Percentiles rank a stretch among this genome's conserved stretches.
Evolutionary conservation across 2,329 filamentous ascomycete genomes (phyloP).

Genomic region (Clonostachys solani): DNA sequence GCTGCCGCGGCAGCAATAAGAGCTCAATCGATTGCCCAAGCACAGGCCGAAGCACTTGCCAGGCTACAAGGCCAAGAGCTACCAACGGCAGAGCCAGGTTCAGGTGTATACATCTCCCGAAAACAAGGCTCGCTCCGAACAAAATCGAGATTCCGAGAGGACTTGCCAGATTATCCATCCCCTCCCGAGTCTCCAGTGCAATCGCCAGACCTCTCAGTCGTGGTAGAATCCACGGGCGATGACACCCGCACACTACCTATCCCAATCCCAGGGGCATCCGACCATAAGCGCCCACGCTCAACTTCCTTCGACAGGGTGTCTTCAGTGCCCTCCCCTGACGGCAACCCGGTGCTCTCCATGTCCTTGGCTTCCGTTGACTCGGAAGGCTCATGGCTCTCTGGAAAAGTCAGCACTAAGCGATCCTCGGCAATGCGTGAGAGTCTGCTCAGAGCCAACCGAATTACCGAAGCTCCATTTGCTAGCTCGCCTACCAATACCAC

Average conservation of each 20-base stretch:
- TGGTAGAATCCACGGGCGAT: constrained; percentile 17
- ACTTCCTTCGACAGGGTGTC: constrained; percentile 14
- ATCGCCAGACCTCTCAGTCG: constrained; percentile 32
- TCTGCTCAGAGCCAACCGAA: constrained; percentile 21
- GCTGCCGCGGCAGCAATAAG: constrained; percentile 5
- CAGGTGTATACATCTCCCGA: constrained; percentile 18
- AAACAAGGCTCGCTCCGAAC: constrained; percentile 58
- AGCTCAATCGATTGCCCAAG: constrained; percentile 17
- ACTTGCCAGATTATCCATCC: constrained; percentile 85
- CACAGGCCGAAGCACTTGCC: constrained; percentile 25
- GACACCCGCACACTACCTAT: constrained; percentile 12
- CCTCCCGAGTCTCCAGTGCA: constrained; percentile 78
- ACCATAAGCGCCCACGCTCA: constrained; percentile 5
- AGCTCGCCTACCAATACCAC: constrained; percentile 33
- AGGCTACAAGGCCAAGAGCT: constrained; percentile 25
- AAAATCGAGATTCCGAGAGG: constrained; percentile 87
- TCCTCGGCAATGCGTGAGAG: constrained; percentile 40
- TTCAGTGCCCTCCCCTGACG: constrained; percentile 43
- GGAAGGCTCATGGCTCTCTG: constrained; percentile 93
- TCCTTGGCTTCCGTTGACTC: constrained; percentile 94
- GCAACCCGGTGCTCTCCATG: constrained; percentile 62
- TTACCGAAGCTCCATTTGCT: constrained; percentile 25
- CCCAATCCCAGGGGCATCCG: constrained; percentile 15
- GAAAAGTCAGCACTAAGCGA: constrained; percentile 51
- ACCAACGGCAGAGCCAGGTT: constrained; percentile 5